phyloP scores from a whole-genome alignment of 306 rosid species.

The Pachyrhizus erosus region DNA sequence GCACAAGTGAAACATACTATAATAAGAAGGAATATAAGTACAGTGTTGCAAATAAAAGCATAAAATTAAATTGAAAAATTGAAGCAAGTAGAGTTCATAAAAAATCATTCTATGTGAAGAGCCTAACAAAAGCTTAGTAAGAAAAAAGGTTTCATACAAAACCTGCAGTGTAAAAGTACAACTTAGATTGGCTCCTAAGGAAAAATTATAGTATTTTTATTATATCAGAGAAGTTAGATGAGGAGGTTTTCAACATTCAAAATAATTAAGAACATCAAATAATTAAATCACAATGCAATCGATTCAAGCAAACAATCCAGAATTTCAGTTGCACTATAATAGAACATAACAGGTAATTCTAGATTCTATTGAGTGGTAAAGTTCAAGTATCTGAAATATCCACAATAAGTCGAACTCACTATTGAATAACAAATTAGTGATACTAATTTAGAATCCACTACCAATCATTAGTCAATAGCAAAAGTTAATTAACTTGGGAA shows the following conservation, averaged over 20 bases:
- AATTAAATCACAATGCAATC: not conserved
- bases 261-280: not conserved
- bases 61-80: not conserved
- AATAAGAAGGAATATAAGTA: not conserved
- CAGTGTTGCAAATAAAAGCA: not conserved
- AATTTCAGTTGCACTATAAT: not conserved
- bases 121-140: not conserved
- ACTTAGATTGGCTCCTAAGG: too few species aligned
- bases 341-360: not conserved
- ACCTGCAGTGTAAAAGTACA: too few species aligned
- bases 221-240: not conserved
- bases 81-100: not conserved
- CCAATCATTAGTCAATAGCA: too few species aligned
- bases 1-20: not conserved
- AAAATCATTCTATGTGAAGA: not conserved
- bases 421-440: too few species aligned
- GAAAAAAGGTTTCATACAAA: not conserved
- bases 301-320: not conserved
- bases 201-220: too few species aligned
- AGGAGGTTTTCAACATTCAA: not conserved
- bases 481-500: too few species aligned
- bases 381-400: not conserved
- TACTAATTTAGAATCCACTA: too few species aligned
- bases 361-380: not conserved
- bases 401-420: not conserved